These are phyloP conservation scores for Setaria viridis DNA, from an alignment of 202 grass and related monocot species.

Conservation along the genomic window DNA sequence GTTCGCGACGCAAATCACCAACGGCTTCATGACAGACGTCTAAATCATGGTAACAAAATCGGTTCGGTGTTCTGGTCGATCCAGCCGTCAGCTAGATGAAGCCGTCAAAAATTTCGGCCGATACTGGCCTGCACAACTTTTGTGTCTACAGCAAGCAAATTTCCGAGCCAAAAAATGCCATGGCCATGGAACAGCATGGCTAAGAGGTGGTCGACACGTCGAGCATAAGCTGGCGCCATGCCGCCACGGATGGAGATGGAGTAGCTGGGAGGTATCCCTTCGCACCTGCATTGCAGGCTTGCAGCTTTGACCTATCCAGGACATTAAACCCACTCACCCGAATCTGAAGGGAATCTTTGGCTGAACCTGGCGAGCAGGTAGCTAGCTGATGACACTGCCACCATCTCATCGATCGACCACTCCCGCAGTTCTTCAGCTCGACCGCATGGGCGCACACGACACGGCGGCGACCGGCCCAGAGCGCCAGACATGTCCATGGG, in stretches of 20 bases:
- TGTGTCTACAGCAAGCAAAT: not conserved
- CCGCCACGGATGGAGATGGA: constrained; percentile 29
- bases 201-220: not conserved
- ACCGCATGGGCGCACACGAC: constrained; percentile 33
- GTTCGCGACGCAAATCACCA: no score
- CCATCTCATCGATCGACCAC: not conserved
- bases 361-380: constrained; percentile 23
- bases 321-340: constrained; percentile 12
- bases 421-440: constrained; percentile 4
- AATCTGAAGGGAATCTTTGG: constrained; percentile 48
- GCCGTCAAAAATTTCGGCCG: not conserved
- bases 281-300: not conserved
- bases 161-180: not conserved
- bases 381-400: not conserved
- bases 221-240: not conserved
- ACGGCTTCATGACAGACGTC: no score
- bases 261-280: not conserved
- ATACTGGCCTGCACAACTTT: not conserved
- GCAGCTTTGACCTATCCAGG: constrained; percentile 6
- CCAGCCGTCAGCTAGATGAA: not conserved
- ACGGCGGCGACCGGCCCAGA: not conserved
- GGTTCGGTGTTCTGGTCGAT: not conserved
- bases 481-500: constrained; percentile 10
- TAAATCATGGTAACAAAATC: no score
- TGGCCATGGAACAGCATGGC: not conserved